Conservation (phyloP, 768 basidiomycete species). For the Hygrophoropsis aurantiaca region DNA sequence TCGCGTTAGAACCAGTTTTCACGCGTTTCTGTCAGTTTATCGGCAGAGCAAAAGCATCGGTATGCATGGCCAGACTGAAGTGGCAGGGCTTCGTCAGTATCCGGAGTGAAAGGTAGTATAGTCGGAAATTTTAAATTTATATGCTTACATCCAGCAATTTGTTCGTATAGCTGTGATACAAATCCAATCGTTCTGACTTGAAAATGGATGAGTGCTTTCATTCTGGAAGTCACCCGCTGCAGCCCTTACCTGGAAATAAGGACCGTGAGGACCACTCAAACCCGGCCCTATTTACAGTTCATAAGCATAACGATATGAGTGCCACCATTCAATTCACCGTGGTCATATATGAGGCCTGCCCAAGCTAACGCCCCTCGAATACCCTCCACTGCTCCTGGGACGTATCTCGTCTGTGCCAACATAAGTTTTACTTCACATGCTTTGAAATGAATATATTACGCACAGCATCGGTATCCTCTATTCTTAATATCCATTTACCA, state of each 20-base stretch:
- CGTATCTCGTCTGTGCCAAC: conserved; percentile 62
- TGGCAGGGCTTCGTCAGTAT: background rate
- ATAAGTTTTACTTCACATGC: background rate
- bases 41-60: conserved; percentile 88
- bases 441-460: conserved; percentile 21
- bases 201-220: conserved; percentile 6
- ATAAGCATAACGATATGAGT: conserved; percentile 4
- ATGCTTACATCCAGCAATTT: conserved; percentile 71
- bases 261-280: conserved; percentile 68
- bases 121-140: conserved; percentile 1
- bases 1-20: conserved; percentile 73
- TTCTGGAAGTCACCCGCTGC: background rate
- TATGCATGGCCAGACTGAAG: conserved; percentile 84
- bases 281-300: conserved; percentile 62
- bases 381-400: conserved; percentile 82
- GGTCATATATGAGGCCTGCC: conserved; percentile 91
- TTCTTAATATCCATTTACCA: conserved; percentile 88
- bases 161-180: conserved; percentile 74
- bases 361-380: conserved; percentile 77
- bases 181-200: conserved; percentile 85
- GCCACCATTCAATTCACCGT: conserved; percentile 50
- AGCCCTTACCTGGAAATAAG: conserved; percentile 78
- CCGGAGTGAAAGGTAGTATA: conserved; percentile 3
- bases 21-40: conserved; percentile 65
- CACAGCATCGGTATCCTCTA: conserved; percentile 95